Conservation (phyloP, 2,329 filamentous ascomycete species). For the Colletotrichum filicis region DNA sequence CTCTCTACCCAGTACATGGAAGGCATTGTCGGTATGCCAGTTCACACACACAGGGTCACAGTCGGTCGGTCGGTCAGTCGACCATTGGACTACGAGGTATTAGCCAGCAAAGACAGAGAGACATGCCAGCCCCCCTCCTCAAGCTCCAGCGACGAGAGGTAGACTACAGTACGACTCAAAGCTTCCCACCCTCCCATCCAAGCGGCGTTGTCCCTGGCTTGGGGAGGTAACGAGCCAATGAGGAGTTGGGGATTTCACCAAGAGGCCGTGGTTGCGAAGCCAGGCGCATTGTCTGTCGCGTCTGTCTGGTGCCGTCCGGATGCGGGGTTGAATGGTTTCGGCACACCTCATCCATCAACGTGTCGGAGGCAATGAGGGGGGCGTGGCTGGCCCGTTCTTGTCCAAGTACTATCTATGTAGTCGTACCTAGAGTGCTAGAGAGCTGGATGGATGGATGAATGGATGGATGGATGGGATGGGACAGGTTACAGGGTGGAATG, state of each 20-base stretch:
- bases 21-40: constrained; percentile 1
- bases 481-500: constrained; percentile 4
- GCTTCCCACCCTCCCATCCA: constrained; percentile 33
- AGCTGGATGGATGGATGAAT: neutral
- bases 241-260: neutral
- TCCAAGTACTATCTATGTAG: neutral
- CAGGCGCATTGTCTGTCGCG: constrained; percentile 32
- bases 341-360: constrained; percentile 32
- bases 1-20: neutral
- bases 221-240: constrained; percentile 17
- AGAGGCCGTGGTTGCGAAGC: constrained; percentile 23
- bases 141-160: neutral
- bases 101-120: constrained; percentile 1
- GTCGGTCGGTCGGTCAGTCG: constrained; percentile 8
- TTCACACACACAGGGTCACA: constrained; percentile 1
- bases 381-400: neutral
- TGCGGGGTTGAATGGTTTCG: constrained; percentile 31
- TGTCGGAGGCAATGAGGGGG: constrained; percentile 14
- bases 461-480: constrained; percentile 8
- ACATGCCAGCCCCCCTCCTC: neutral
- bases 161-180: constrained; percentile 2
- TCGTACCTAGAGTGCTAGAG: neutral
- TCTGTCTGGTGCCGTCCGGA: constrained; percentile 32
- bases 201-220: constrained; percentile 24
- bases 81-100: neutral